Conservation (phyloP, 1,139 yeast species). For the Nakaseomyces kungkrabaensis region DNA sequence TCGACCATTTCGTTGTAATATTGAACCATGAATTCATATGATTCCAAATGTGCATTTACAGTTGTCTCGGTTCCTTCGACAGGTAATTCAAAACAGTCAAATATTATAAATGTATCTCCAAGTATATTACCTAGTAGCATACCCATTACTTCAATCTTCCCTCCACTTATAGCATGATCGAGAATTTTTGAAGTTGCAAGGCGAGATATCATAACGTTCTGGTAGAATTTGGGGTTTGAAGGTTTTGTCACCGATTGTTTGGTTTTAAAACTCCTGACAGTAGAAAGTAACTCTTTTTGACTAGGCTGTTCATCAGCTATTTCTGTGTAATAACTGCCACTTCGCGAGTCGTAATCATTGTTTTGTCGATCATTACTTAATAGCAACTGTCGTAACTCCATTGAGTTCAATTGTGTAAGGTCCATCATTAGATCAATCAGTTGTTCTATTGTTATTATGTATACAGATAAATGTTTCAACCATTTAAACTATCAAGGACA, state of each 20-base stretch:
- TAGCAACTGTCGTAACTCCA: neutral
- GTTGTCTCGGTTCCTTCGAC: slow-evolving; percentile 95
- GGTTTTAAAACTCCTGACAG: neutral
- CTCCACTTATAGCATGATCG: slow-evolving; percentile 76
- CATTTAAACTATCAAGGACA: no score
- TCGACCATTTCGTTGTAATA: slow-evolving; percentile 55
- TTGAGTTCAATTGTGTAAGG: neutral
- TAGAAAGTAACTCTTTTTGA: neutral
- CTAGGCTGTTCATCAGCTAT: neutral
- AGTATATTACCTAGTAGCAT: slow-evolving; percentile 74
- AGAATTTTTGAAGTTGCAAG: slow-evolving; percentile 74
- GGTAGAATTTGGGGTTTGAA: neutral
- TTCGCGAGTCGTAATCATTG: neutral
- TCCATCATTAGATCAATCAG: neutral
- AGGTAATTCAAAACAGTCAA: slow-evolving; percentile 80
- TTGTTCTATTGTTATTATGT: neutral
- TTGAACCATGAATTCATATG: slow-evolving; percentile 89
- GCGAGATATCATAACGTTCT: slow-evolving; percentile 51
- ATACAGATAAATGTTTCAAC: neutral
- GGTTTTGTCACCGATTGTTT: neutral
- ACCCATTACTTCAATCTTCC: slow-evolving; percentile 92
- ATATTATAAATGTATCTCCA: slow-evolving; percentile 51
- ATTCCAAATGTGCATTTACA: slow-evolving; percentile 90
- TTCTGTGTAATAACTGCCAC: neutral
- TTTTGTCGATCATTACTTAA: neutral